phyloP scores from a whole-genome alignment of 164 flowering plant species.

The Akebia trifoliata region DNA sequence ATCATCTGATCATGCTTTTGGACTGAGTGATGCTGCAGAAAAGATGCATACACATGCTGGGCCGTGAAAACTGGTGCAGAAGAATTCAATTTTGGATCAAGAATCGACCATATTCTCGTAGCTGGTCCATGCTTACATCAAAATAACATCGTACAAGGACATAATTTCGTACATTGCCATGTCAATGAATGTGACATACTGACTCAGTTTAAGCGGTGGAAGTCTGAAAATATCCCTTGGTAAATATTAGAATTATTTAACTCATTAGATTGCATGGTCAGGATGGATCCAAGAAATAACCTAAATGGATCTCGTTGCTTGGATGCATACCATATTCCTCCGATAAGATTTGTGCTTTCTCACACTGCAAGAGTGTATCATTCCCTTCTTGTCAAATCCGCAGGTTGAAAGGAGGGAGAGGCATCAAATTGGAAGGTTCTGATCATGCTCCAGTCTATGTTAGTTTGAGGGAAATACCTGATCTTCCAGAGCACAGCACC shows the following conservation, averaged over 20 bases:
- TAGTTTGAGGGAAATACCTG: conserved; percentile 56
- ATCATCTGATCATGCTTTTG: not conserved
- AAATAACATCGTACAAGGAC: conserved; percentile 35
- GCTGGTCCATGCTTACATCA: conserved; percentile 81
- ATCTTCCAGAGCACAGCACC: conserved; percentile 52
- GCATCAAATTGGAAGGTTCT: conserved; percentile 77
- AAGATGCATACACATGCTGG: conserved; percentile 97
- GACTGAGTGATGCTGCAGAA: conserved; percentile 29
- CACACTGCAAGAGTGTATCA: not conserved
- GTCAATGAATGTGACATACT: conserved; percentile 85
- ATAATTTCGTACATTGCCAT: conserved; percentile 64
- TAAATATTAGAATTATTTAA: conserved; percentile 19
- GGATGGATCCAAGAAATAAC: not conserved
- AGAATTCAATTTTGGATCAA: conserved; percentile 81
- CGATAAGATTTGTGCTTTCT: conserved; percentile 6
- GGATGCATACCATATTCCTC: not conserved
- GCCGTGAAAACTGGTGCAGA: conserved; percentile 75
- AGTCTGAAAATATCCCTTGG: conserved; percentile 63
- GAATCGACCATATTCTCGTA: conserved; percentile 89
- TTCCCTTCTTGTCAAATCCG: not conserved
- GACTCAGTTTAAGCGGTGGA: conserved; percentile 76
- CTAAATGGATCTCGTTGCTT: not conserved
- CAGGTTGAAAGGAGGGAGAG: conserved; percentile 84
- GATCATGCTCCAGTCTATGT: conserved; percentile 91
- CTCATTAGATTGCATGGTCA: not conserved